Percentiles rank a stretch among this genome's conserved stretches.
Evolutionary conservation across 768 basidiomycete species (phyloP).

Genomic region (Leccinellum albellum): DNA sequence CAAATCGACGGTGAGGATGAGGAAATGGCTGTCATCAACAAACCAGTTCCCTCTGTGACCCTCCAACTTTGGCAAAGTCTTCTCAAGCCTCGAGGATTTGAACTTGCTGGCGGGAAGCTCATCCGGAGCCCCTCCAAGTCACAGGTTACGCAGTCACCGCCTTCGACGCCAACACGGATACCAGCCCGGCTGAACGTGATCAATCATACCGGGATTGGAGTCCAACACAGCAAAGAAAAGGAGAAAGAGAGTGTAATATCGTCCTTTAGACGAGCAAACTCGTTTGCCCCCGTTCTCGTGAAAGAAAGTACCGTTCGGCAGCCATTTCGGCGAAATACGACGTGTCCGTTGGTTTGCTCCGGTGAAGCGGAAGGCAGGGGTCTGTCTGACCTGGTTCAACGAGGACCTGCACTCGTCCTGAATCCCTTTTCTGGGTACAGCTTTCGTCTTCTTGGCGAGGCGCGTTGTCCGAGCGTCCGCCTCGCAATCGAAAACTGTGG

Average conservation of each 20-base stretch:
- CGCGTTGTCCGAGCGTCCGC: conserved; percentile 52
- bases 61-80: conserved; percentile 70
- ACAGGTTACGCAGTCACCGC: conserved; percentile 20
- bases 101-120: conserved; percentile 53
- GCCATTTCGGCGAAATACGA: conserved; percentile 46
- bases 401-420: not conserved
- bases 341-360: conserved; percentile 15
- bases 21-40: conserved; percentile 55
- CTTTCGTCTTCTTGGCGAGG: conserved; percentile 67
- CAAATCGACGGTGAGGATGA: conserved; percentile 37
- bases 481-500: conserved; percentile 64
- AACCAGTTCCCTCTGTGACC: conserved; percentile 58
- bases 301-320: conserved; percentile 30
- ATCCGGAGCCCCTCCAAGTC: conserved; percentile 58
- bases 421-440: conserved; percentile 52
- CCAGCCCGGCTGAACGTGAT: not conserved
- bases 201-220: not conserved
- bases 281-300: conserved; percentile 47
- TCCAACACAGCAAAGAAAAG: conserved; percentile 10
- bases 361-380: conserved; percentile 20
- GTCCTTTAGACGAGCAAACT: conserved; percentile 59
- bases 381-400: not conserved
- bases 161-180: conserved; percentile 15
- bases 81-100: conserved; percentile 64
- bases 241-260: conserved; percentile 45